phyloP scores from a whole-genome alignment of 1,139 yeast genomes.

The Taphrina confusa region DNA sequence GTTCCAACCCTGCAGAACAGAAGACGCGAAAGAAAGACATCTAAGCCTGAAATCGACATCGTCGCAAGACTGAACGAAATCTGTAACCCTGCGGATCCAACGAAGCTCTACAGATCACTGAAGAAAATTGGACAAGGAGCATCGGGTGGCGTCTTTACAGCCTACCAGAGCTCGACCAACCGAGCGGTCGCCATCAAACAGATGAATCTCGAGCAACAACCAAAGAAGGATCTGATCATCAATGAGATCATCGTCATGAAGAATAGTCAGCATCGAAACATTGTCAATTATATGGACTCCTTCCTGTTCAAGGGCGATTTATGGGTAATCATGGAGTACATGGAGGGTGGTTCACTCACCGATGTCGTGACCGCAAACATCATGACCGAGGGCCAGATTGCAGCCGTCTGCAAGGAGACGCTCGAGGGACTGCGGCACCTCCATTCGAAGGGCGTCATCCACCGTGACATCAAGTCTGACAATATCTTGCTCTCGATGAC shows the following conservation, averaged over 20 bases:
- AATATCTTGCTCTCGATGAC: conserved; percentile 77
- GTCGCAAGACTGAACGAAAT: conserved; percentile 70
- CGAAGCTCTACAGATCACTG: conserved; percentile 63
- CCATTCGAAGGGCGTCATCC: conserved; percentile 92
- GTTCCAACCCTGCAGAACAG: conserved; percentile 44
- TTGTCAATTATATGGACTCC: conserved; percentile 89
- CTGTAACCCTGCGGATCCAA: conserved; percentile 89
- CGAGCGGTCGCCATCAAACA: conserved; percentile 83
- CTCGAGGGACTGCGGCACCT: conserved; percentile 78
- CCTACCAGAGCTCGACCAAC: conserved; percentile 64
- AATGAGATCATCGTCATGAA: conserved; percentile 96
- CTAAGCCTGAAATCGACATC: conserved; percentile 64
- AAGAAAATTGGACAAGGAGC: conserved; percentile 97
- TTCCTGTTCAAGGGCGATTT: conserved; percentile 66
- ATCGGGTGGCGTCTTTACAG: conserved; percentile 94
- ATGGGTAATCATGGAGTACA: conserved; percentile 97
- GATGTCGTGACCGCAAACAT: conserved; percentile 94
- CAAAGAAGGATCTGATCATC: conserved; percentile 88
- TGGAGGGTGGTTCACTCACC: conserved; percentile 97
- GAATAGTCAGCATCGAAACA: conserved; percentile 85
- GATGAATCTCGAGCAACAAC: conserved; percentile 90
- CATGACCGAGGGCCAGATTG: conserved; percentile 97
- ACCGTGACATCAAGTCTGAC: conserved; percentile 94
- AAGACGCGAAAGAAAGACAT: conserved; percentile 65
- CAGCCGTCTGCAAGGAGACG: conserved; percentile 92